Conservation (phyloP, 768 basidiomycete genomes). For the Trametes cingulata region DNA sequence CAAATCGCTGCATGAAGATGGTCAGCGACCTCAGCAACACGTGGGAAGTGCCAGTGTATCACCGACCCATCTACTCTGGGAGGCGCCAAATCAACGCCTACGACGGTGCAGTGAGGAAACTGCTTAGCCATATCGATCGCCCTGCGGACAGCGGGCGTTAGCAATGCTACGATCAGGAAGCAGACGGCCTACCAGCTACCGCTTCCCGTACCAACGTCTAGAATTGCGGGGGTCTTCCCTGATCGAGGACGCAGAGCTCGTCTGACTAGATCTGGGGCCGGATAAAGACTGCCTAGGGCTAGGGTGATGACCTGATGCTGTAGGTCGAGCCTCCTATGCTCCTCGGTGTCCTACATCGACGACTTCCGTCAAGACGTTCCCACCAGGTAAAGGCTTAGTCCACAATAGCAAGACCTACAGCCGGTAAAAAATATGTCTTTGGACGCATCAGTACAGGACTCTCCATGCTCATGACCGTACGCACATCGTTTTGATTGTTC, state of each 20-base stretch:
- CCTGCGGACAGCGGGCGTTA: constrained; percentile 23
- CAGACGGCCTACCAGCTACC: constrained; percentile 33
- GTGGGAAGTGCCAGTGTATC: not conserved
- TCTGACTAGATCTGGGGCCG: constrained; percentile 30
- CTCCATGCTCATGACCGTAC: constrained; percentile 2
- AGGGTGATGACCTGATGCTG: constrained; percentile 34
- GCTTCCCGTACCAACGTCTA: constrained; percentile 37
- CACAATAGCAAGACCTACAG: constrained; percentile 24
- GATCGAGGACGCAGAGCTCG: constrained; percentile 31
- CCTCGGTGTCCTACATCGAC: constrained; percentile 30
- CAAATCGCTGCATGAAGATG: constrained; percentile 19
- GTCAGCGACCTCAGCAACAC: not conserved
- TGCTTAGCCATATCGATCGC: constrained; percentile 36
- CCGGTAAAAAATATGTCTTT: constrained; percentile 34
- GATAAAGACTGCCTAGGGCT: constrained; percentile 29
- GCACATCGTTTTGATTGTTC: constrained; percentile 33
- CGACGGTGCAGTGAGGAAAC: constrained; percentile 36
- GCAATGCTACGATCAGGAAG: not conserved
- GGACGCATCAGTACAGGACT: not conserved
- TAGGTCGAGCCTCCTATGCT: constrained; percentile 35
- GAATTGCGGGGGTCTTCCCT: constrained; percentile 27
- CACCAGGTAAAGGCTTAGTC: too few relatives aligned
- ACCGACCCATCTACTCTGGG: constrained; percentile 28
- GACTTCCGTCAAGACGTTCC: too few relatives aligned
- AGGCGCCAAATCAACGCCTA: constrained; percentile 37